Percentiles rank a stretch among this genome's conserved stretches.
phyloP scores from a whole-genome alignment of 2,329 filamentous ascomycete species.

The Pyrenochaeta sp. region DNA sequence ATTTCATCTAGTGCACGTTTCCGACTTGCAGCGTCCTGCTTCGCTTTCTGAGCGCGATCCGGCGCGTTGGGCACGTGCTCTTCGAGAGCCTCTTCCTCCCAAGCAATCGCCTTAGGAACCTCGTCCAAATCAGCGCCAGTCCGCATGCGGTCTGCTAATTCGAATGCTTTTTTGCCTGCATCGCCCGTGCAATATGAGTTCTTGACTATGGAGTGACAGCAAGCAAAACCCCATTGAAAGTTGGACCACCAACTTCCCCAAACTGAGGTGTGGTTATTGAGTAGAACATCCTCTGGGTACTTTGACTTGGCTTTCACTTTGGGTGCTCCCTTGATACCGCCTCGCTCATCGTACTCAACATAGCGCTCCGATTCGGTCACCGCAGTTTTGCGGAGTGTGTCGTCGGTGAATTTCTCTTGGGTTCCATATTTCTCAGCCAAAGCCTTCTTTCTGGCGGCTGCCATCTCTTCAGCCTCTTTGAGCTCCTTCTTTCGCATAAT shows the following conservation, averaged over 20 bases:
- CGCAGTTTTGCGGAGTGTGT: slow-evolving; percentile 70
- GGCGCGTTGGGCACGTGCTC: slow-evolving; percentile 56
- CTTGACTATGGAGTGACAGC: slow-evolving; percentile 91
- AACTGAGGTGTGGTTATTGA: slow-evolving; percentile 90
- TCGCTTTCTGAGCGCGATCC: slow-evolving; percentile 52
- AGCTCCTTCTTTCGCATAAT: slow-evolving; percentile 81
- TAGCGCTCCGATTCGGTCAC: slow-evolving; percentile 85
- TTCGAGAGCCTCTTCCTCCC: slow-evolving; percentile 50
- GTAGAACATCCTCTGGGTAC: slow-evolving; percentile 85
- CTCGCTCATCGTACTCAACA: slow-evolving; percentile 92
- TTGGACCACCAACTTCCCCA: slow-evolving; percentile 98
- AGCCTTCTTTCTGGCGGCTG: slow-evolving; percentile 71
- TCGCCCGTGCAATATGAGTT: slow-evolving; percentile 98
- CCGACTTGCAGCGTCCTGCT: slow-evolving; percentile 57
- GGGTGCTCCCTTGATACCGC: slow-evolving; percentile 86
- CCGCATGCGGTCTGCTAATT: slow-evolving; percentile 73
- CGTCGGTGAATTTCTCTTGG: slow-evolving; percentile 68
- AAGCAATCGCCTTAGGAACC: slow-evolving; percentile 52
- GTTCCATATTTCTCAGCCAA: slow-evolving; percentile 85
- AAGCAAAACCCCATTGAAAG: slow-evolving; percentile 95
- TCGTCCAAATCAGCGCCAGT: slow-evolving; percentile 57
- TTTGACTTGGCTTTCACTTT: slow-evolving; percentile 84
- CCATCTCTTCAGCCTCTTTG: slow-evolving; percentile 75
- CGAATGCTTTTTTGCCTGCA: slow-evolving; percentile 81
- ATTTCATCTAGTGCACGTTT: slow-evolving; percentile 83